A percentile compares a stretch with the other conserved stretches of the same genome.
phyloP scores from a whole-genome alignment of 805 yeast genomes.

The Candida anglica region DNA sequence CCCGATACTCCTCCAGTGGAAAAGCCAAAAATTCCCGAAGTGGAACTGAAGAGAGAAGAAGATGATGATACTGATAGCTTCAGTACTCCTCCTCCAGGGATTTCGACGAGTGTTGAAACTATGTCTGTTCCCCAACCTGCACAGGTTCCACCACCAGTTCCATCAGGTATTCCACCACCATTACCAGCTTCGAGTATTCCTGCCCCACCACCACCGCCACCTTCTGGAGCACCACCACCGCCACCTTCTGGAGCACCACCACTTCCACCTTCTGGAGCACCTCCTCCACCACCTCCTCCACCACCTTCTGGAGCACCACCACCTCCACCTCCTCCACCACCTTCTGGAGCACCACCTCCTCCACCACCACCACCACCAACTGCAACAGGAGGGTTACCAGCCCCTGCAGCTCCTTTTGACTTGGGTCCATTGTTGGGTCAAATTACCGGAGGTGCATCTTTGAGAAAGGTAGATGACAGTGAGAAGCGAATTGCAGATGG shows the following conservation, averaged over 20 bases:
- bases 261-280: conserved; percentile 9
- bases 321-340: conserved; percentile 16
- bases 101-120: conserved; percentile 4
- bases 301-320: conserved; percentile 19
- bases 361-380: conserved; percentile 21
- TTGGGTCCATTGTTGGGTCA: conserved; percentile 54
- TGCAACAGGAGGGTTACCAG: conserved; percentile 23
- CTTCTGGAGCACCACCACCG: conserved; percentile 6
- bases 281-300: conserved; percentile 19
- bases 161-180: conserved; percentile 13
- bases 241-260: conserved; percentile 18
- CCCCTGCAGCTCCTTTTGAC: conserved; percentile 15
- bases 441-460: conserved; percentile 48
- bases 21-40: conserved; percentile 9
- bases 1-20: conserved; percentile 10
- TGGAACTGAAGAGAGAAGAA: conserved; percentile 9
- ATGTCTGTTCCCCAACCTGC: conserved; percentile 10
- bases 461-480: conserved; percentile 48
- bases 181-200: conserved; percentile 3
- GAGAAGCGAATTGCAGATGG: conserved; percentile 45
- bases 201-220: conserved; percentile 8
- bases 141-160: conserved; percentile 12
- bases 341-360: conserved; percentile 18
- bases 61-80: conserved; percentile 16
- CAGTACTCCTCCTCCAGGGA: conserved; percentile 21